These are phyloP conservation scores for Farysia itapuensis DNA, from an alignment of 1,284 basidiomycete genomes.

Conservation along the genomic window DNA sequence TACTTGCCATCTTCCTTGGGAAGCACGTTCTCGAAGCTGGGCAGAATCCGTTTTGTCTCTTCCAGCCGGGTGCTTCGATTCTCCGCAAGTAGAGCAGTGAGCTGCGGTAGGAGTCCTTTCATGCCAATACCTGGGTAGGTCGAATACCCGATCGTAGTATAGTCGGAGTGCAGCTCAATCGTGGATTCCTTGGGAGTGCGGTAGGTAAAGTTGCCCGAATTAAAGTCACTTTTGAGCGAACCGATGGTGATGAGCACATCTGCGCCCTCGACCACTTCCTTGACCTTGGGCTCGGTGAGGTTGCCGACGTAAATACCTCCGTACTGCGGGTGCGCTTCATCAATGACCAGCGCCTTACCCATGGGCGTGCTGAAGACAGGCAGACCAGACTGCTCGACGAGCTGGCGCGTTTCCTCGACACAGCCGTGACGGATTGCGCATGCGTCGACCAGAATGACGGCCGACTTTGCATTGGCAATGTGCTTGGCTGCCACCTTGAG, in stretches of 20 bases:
- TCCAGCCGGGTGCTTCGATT: conserved; percentile 5
- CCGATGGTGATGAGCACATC: conserved; percentile 85
- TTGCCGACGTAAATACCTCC: conserved; percentile 71
- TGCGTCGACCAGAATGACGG: conserved; percentile 82
- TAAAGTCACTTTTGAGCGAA: conserved; percentile 81
- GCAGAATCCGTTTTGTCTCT: conserved; percentile 15
- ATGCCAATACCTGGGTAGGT: conserved; percentile 61
- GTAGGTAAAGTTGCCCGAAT: conserved; percentile 71
- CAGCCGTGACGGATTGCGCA: conserved; percentile 81
- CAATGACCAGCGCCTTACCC: conserved; percentile 76
- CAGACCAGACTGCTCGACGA: conserved; percentile 69
- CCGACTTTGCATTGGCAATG: conserved; percentile 70
- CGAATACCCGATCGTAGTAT: conserved; percentile 60
- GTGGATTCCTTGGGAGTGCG: conserved; percentile 44
- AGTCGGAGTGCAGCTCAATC: conserved; percentile 74
- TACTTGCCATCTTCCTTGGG: conserved; percentile 6
- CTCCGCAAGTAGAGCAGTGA: conserved; percentile 19
- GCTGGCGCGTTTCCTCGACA: conserved; percentile 69
- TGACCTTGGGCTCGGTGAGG: conserved; percentile 65
- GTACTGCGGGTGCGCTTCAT: conserved; percentile 79
- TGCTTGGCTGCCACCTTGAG: conserved; percentile 63
- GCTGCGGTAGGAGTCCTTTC: conserved; percentile 45
- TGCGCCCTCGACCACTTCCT: conserved; percentile 75
- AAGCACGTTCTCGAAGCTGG: conserved; percentile 20
- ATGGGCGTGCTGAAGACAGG: conserved; percentile 69